These are phyloP conservation scores for Leccinellum albellum DNA, from an alignment of 768 basidiomycete genomes.

Conservation along the genomic window DNA sequence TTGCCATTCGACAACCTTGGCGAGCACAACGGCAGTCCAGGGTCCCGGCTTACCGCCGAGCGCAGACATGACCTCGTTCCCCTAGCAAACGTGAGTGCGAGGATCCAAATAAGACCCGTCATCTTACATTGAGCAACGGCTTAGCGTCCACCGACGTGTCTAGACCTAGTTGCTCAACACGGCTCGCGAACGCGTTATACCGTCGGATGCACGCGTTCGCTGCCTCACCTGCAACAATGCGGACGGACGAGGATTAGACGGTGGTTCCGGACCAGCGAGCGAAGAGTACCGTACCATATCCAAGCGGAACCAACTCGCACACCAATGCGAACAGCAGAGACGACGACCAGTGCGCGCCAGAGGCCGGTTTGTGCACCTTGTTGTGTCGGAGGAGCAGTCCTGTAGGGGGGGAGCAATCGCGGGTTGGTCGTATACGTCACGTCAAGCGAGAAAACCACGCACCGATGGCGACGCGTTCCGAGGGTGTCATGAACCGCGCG, in stretches of 20 bases:
- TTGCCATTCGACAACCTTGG: conserved; percentile 81
- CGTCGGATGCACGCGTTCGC: conserved; percentile 47
- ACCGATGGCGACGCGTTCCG: conserved; percentile 62
- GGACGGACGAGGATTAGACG: neutral
- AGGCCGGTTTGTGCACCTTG: conserved; percentile 56
- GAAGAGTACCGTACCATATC: conserved; percentile 31
- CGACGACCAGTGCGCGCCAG: conserved; percentile 65
- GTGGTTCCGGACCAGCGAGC: neutral
- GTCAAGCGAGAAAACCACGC: conserved; percentile 9
- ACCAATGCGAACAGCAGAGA: conserved; percentile 74
- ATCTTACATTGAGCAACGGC: conserved; percentile 74
- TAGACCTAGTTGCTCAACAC: conserved; percentile 61
- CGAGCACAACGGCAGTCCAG: conserved; percentile 62
- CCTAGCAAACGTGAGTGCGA: conserved; percentile 44
- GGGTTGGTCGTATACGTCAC: neutral
- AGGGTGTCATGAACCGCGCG: conserved; percentile 35
- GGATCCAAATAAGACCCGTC: neutral
- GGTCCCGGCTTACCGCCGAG: conserved; percentile 63
- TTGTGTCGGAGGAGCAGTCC: conserved; percentile 69
- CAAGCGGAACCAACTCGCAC: conserved; percentile 60
- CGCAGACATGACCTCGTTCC: conserved; percentile 55
- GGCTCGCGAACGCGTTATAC: conserved; percentile 65
- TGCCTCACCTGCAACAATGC: conserved; percentile 34
- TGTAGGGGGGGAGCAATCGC: conserved; percentile 17
- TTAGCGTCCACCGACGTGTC: conserved; percentile 60